Base-by-base conservation (phyloP, 176 grass and related monocot species). In the Alloteropsis semialata region DNA sequence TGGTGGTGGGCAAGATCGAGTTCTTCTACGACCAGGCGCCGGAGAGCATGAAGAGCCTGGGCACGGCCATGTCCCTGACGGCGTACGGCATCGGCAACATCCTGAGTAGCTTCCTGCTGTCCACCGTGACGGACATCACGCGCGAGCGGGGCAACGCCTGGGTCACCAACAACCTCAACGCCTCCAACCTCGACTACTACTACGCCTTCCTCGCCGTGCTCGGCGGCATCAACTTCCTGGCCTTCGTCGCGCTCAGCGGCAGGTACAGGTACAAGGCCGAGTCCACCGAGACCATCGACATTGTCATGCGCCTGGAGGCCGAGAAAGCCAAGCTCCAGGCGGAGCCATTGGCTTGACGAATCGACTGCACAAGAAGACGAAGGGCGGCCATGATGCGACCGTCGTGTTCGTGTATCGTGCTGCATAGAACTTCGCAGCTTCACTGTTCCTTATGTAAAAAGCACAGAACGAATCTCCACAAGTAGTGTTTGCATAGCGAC, bases 21-120 rank as follows among this genome's bases (percentile, higher is more conserved):
- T 97, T 97, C 69, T 97, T 97, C 88, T 97, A 94, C 72, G 95
- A 97, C 87, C 92, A 97, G 91, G 88, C 95, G 49, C 95, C 95
- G 4, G 92, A 92, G 29, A 88, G 90, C 87, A 93, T 95, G 92
- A 98, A 95, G 82, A 95, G 92, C 70, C 88, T 98, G 15, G 92
- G 91, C 24, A 89, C 92, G 38, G 92, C 96, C n/a, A 79, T 88
- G 84, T 72, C 89, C n/a, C 57, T 90, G 18, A 85, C 85, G 67
- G 90, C 92, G 21, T 91, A 90, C 75, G 92, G 92, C 81, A 60
- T 81, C 19, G 92, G 96, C 14, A 95, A 91, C 85, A 43, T 98
- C 34, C 82, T 98, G 21, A 98, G 93, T 83, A 93, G 88, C 83
- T 85, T 79, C 63, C 18, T 95, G 44, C 91, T 98, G 33, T 75